These are phyloP conservation scores for Dittrichia graveolens DNA, from an alignment of 129 eudicot genomes.

Conservation along the genomic window DNA sequence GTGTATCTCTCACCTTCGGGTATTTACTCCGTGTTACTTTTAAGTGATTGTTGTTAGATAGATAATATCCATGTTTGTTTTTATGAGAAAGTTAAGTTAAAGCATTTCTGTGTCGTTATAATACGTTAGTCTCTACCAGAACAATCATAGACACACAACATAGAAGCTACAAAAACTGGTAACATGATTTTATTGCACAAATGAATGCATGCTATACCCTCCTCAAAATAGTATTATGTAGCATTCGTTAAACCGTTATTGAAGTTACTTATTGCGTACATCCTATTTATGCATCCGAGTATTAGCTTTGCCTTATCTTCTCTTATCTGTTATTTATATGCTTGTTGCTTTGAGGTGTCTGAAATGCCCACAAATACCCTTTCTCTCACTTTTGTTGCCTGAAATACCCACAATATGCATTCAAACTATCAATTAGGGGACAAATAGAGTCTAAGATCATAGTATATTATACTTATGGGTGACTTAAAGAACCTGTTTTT, in stretches of 20 bases:
- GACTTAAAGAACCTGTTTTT: conserved; percentile 50
- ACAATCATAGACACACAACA: conserved; percentile 1
- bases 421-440: background rate
- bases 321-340: background rate
- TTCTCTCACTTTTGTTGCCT: conserved; percentile 50
- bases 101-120: background rate
- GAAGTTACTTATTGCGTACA: background rate
- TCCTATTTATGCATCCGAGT: background rate
- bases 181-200: background rate
- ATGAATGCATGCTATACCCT: background rate
- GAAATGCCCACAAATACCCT: conserved; percentile 29
- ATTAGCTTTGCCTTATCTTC: background rate
- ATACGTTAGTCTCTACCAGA: background rate
- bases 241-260: background rate
- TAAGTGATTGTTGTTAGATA: conserved; percentile 12
- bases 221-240: background rate
- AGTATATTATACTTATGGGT: background rate
- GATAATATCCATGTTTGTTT: background rate
- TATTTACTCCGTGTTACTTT: background rate
- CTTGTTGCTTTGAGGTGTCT: background rate
- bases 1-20: background rate
- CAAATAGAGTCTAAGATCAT: background rate
- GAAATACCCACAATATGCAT: conserved; percentile 5
- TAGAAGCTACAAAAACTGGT: background rate
- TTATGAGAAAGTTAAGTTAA: background rate